Evolutionary conservation across 148 eudicot genomes (phyloP).

Genomic region (Euryodendron excelsum): DNA sequence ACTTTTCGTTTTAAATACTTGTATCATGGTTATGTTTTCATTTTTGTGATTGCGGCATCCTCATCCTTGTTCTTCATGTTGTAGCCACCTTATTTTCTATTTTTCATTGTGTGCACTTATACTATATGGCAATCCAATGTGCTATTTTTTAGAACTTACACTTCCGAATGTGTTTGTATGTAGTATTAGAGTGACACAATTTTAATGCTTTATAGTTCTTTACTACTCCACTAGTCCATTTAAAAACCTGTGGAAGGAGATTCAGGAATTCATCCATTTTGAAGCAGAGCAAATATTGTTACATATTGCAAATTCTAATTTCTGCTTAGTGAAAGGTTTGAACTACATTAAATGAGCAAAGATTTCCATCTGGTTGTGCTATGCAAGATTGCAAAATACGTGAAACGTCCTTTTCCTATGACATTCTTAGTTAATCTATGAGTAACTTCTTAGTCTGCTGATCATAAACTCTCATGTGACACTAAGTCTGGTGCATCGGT

Average conservation of each 20-base stretch:
- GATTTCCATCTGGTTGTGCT: background rate
- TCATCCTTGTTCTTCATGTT: background rate
- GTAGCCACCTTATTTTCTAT: background rate
- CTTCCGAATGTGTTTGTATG: background rate
- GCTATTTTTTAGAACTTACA: background rate
- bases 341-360: background rate
- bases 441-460: too few species aligned
- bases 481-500: too few species aligned
- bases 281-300: too few species aligned
- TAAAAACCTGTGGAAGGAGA: background rate
- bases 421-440: too few species aligned
- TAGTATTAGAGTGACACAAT: background rate
- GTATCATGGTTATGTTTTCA: background rate
- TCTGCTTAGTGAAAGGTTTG: background rate
- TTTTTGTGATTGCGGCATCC: background rate
- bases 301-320: too few species aligned
- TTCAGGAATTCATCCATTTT: background rate
- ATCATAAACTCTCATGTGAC: too few species aligned
- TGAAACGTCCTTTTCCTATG: too few species aligned
- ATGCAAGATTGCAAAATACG: background rate
- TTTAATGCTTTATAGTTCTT: background rate
- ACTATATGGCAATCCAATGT: too few species aligned
- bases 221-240: background rate
- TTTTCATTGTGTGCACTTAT: background rate
- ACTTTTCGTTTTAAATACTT: background rate